Percentiles rank a stretch among this genome's conserved stretches.
These are phyloP conservation scores for Neonectria faginata DNA, from an alignment of 2,329 filamentous ascomycete species.

Conservation along the genomic window DNA sequence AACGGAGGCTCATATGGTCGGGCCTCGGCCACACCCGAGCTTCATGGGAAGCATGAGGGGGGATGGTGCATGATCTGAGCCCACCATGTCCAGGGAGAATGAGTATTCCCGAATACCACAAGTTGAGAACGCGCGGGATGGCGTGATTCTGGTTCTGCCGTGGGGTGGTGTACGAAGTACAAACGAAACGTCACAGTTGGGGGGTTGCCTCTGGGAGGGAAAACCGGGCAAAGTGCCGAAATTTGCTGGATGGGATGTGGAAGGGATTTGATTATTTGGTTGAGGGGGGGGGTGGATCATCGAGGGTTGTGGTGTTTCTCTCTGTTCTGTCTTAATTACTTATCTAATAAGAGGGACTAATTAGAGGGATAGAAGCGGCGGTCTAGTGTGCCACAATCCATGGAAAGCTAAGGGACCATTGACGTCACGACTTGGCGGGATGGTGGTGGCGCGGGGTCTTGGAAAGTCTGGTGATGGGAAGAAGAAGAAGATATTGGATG, in stretches of 20 bases:
- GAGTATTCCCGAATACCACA: not conserved
- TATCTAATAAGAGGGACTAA: not conserved
- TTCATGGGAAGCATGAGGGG: conserved; percentile 7
- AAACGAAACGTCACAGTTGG: conserved; percentile 2
- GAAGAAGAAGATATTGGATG: not conserved
- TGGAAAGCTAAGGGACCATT: conserved; percentile 19
- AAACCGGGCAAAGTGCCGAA: not conserved
- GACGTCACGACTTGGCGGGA: conserved; percentile 34
- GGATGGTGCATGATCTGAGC: conserved; percentile 13
- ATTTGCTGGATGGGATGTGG: not conserved
- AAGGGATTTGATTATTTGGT: not conserved
- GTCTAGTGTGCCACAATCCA: conserved; percentile 3
- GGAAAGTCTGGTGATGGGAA: conserved; percentile 30
- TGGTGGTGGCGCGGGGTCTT: not conserved
- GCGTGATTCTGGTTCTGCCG: conserved; percentile 3
- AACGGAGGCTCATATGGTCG: conserved; percentile 8
- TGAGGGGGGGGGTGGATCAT: not conserved
- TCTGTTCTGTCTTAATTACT: too few species aligned
- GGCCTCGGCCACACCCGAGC: conserved; percentile 14
- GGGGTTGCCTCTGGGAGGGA: not conserved
- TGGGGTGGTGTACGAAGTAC: not conserved
- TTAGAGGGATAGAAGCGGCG: not conserved
- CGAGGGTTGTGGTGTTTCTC: not conserved
- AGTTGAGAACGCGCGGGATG: not conserved
- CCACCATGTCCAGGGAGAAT: not conserved